phyloP scores from a whole-genome alignment of 805 yeast genomes.

The Blastobotrys parvus region DNA sequence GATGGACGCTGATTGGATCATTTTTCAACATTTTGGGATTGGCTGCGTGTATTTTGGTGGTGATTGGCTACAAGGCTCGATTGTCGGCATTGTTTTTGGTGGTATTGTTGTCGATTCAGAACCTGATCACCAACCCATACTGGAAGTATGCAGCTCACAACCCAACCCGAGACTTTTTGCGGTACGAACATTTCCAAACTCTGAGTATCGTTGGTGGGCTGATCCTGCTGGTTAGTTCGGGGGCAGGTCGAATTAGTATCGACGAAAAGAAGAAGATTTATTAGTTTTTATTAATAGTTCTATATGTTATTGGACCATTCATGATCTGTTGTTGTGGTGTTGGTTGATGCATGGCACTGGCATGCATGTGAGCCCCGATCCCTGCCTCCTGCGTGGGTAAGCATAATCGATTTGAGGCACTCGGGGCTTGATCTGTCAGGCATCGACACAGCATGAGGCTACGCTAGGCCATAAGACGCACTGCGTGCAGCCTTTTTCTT shows the following conservation, averaged over 20 bases:
- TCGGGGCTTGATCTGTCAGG: too few species aligned
- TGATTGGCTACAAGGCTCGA: conserved; percentile 88
- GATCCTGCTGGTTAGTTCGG: conserved; percentile 82
- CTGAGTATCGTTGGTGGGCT: conserved; percentile 92
- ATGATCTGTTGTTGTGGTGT: too few species aligned
- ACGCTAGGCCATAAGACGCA: too few species aligned
- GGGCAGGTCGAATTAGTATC: conserved; percentile 89
- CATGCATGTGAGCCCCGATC: too few species aligned
- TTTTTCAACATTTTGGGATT: conserved; percentile 64
- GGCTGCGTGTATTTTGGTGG: conserved; percentile 63
- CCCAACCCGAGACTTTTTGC: conserved; percentile 77
- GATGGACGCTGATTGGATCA: conserved; percentile 60
- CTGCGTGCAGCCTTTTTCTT: too few species aligned
- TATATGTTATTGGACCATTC: too few species aligned
- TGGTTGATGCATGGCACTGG: too few species aligned
- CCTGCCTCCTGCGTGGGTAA: too few species aligned
- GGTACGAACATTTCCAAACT: conserved; percentile 92
- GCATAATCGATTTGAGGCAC: too few species aligned
- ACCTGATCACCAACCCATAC: conserved; percentile 74
- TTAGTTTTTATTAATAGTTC: conserved; percentile 25
- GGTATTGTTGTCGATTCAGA: conserved; percentile 63
- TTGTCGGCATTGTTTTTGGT: conserved; percentile 67
- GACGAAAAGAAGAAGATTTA: conserved; percentile 95
- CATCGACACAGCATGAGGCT: too few species aligned
- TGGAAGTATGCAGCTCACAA: conserved; percentile 70